Evolutionary conservation across 129 eudicot genomes (phyloP).

Genomic region (Helianthus tuberosus): DNA sequence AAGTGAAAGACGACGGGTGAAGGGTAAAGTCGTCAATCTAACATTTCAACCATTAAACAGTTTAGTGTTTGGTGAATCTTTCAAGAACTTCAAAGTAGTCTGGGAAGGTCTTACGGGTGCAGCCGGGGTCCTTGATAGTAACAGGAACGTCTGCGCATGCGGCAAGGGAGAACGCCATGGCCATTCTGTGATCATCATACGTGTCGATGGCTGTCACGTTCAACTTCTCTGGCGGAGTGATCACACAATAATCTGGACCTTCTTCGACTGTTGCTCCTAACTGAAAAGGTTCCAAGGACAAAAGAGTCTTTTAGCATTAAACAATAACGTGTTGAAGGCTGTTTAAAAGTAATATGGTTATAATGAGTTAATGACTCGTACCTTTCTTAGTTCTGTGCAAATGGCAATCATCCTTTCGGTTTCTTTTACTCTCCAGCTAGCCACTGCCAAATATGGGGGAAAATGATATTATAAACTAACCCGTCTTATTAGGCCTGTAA

Average conservation of each 20-base stretch:
- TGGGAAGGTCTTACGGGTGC: constrained; percentile 96
- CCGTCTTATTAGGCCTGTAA: too few relatives aligned
- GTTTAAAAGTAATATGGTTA: background rate
- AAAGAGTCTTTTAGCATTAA: constrained; percentile 19
- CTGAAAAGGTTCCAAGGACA: constrained; percentile 44
- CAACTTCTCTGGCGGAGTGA: constrained; percentile 91
- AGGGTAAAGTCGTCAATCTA: constrained; percentile 22
- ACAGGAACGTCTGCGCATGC: constrained; percentile 96
- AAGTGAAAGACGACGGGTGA: constrained; percentile 17
- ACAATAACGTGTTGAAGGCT: background rate
- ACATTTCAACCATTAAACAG: background rate
- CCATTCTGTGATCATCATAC: constrained; percentile 97
- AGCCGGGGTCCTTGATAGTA: constrained; percentile 91
- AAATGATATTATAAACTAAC: background rate
- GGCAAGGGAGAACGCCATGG: constrained; percentile 97
- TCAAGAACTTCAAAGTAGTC: constrained; percentile 91
- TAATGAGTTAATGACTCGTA: constrained; percentile 1
- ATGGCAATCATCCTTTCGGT: constrained; percentile 98
- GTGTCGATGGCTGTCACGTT: constrained; percentile 80
- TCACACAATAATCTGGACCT: constrained; percentile 90
- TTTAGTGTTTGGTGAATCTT: constrained; percentile 67
- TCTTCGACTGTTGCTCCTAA: constrained; percentile 96
- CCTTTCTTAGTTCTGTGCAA: constrained; percentile 89
- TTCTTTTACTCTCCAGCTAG: constrained; percentile 99
- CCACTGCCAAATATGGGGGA: constrained; percentile 56